phyloP scores from a whole-genome alignment of 2,329 filamentous ascomycete genomes.

The Malbranchea zuffiana region DNA sequence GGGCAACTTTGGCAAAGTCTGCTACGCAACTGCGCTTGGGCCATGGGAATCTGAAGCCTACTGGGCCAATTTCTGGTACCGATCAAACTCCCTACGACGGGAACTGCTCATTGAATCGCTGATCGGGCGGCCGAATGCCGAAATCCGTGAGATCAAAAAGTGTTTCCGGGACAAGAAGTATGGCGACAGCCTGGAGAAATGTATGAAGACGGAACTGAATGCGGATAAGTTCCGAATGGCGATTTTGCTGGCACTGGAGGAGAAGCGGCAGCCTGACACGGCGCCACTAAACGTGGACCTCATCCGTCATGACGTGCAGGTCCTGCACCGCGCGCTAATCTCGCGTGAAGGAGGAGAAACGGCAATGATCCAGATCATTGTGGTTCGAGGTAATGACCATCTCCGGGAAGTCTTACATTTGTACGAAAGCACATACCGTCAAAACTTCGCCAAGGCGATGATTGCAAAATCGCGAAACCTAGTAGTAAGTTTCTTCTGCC shows the following conservation, averaged over 20 bases:
- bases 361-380: conserved; percentile 74
- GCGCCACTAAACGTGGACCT: conserved; percentile 53
- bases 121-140: conserved; percentile 81
- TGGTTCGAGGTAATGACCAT: conserved; percentile 70
- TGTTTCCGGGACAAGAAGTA: conserved; percentile 90
- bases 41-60: conserved; percentile 89
- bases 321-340: conserved; percentile 58
- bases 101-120: conserved; percentile 88
- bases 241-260: conserved; percentile 72
- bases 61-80: conserved; percentile 98
- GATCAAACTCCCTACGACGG: conserved; percentile 68
- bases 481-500: conserved; percentile 57
- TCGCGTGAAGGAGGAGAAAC: conserved; percentile 71
- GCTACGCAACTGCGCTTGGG: conserved; percentile 80
- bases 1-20: conserved; percentile 71
- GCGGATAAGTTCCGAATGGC: conserved; percentile 94
- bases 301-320: conserved; percentile 60
- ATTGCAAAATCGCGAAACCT: conserved; percentile 83
- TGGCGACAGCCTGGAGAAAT: conserved; percentile 63
- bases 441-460: conserved; percentile 80
- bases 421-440: conserved; percentile 62
- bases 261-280: conserved; percentile 68
- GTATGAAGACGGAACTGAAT: conserved; percentile 86
- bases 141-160: conserved; percentile 76
- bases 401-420: conserved; percentile 64